Conservation (phyloP, 129 eudicot species). For the Tagetes patula region DNA sequence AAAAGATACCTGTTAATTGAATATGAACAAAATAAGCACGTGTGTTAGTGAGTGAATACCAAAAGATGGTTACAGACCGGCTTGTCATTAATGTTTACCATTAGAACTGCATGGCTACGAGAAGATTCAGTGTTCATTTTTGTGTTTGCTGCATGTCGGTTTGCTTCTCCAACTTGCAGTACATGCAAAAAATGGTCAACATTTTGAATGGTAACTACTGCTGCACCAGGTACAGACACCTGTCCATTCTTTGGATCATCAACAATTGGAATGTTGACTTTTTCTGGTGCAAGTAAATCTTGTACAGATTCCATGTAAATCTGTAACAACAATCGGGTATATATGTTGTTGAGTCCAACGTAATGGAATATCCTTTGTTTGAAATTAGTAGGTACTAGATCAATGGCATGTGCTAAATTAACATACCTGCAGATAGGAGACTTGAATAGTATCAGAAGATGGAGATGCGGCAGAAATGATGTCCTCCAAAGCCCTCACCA, state of each 20-base stretch:
- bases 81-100: conserved; percentile 45
- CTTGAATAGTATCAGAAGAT: conserved; percentile 67
- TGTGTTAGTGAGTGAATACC: conserved; percentile 8
- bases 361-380: background rate
- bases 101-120: conserved; percentile 98
- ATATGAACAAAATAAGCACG: background rate
- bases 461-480: conserved; percentile 61
- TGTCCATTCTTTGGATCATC: conserved; percentile 95
- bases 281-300: conserved; percentile 97
- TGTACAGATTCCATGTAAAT: conserved; percentile 89
- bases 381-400: too few species aligned
- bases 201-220: conserved; percentile 57
- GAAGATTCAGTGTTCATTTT: conserved; percentile 96
- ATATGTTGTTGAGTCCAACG: background rate
- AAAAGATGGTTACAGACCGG: background rate
- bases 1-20: conserved; percentile 55
- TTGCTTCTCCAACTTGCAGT: conserved; percentile 81
- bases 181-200: conserved; percentile 70
- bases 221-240: conserved; percentile 82
- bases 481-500: conserved; percentile 98
- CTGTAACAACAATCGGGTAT: conserved; percentile 41
- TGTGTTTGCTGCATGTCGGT: conserved; percentile 99
- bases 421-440: conserved; percentile 83
- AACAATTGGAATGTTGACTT: conserved; percentile 73
- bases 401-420: background rate